A percentile compares a stretch with the other conserved stretches of the same genome.
Conservation (phyloP, 2,329 filamentous ascomycete species). For the Fusarium cyanostomum region DNA sequence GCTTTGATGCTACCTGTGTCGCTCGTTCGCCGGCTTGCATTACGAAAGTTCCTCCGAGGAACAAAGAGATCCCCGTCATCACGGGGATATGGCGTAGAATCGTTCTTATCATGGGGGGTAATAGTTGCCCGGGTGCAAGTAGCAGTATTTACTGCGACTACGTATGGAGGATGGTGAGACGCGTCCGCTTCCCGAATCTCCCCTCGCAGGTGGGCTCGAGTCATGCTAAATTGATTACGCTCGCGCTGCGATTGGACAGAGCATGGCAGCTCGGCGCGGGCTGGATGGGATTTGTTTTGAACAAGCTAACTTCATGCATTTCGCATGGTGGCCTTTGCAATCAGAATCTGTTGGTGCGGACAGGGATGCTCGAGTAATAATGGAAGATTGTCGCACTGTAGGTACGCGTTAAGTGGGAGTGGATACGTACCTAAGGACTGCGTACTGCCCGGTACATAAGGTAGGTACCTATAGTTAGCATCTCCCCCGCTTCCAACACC, state of each 20-base stretch:
- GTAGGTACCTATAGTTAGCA: conserved; percentile 1
- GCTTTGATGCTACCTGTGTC: neutral
- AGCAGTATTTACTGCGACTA: neutral
- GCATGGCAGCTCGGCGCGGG: neutral
- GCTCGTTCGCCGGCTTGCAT: neutral
- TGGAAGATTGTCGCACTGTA: conserved; percentile 27
- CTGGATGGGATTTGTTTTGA: conserved; percentile 28
- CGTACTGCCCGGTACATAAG: no score
- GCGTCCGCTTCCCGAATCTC: conserved; percentile 1
- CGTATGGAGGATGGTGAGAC: conserved; percentile 18
- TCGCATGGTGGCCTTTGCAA: conserved; percentile 30
- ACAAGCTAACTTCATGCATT: conserved; percentile 17
- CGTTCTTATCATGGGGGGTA: no score
- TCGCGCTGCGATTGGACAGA: conserved; percentile 24
- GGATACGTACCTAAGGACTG: neutral
- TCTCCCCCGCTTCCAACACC: conserved; percentile 27
- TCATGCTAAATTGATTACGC: conserved; percentile 12
- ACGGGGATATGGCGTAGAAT: neutral
- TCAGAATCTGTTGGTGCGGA: neutral
- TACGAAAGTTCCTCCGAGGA: neutral
- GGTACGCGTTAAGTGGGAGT: conserved; percentile 2
- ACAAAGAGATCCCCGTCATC: no score
- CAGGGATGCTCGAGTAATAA: conserved; percentile 22
- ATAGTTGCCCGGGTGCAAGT: neutral
- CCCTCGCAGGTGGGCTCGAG: conserved; percentile 1